Evolutionary conservation across 2,329 filamentous ascomycete genomes (phyloP).

Genomic region (Boeremia lycopersici): DNA sequence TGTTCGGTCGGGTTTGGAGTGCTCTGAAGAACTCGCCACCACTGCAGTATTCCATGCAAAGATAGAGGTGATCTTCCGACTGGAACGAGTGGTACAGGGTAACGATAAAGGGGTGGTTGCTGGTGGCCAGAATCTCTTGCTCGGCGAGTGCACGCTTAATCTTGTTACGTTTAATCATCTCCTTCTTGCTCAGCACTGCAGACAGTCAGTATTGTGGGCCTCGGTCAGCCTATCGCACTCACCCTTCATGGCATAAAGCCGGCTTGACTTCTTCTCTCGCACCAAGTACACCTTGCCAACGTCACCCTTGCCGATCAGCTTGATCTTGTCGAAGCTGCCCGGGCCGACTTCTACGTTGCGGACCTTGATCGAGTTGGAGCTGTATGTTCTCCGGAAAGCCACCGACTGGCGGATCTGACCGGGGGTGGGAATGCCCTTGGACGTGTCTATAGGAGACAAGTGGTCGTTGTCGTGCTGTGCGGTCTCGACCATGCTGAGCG

Average conservation of each 20-base stretch:
- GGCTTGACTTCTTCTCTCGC: conserved; percentile 93
- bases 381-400: conserved; percentile 92
- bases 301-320: conserved; percentile 97
- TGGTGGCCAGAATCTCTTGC: conserved; percentile 96
- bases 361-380: conserved; percentile 98
- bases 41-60: conserved; percentile 99
- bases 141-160: conserved; percentile 98
- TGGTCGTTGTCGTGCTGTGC: conserved; percentile 35
- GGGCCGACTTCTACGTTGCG: conserved; percentile 95
- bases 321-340: conserved; percentile 98
- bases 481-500: conserved; percentile 61
- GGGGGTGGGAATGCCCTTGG: conserved; percentile 67
- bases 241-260: conserved; percentile 99
- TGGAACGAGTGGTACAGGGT: conserved; percentile 99
- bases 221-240: conserved; percentile 37
- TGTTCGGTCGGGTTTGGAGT: conserved; percentile 92
- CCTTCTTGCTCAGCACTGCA: conserved; percentile 95
- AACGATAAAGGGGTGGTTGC: conserved; percentile 98
- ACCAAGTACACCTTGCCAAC: conserved; percentile 98
- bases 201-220: conserved; percentile 32
- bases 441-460: conserved; percentile 43
- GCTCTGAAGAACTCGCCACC: conserved; percentile 98
- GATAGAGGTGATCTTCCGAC: conserved; percentile 95
- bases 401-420: conserved; percentile 69
- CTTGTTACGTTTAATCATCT: conserved; percentile 99